Base-by-base conservation (phyloP, 116 monocot genomes). In the Papilionanthe hybrid region DNA sequence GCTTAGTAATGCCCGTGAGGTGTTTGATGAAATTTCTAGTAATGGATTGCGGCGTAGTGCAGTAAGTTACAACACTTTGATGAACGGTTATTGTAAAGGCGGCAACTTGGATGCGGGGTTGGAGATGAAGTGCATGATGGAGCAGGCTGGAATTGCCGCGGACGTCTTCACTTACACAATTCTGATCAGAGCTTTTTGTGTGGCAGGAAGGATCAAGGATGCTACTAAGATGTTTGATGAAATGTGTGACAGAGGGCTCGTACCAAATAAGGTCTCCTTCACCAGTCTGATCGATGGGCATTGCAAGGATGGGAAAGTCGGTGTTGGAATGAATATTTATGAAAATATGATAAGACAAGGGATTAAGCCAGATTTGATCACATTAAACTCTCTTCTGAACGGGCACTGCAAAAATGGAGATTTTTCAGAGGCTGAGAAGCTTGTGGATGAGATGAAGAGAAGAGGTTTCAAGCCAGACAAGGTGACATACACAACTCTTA, bases 11-110 rank as follows among this genome's bases (percentile, higher is more conserved):
- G 95, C 91, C 0, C 82, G 41, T 15, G 7, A 37, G 43, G 41
- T 93, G 47, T 93, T 93, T 56, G 85, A 87, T 57, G 85, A 86
- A 75, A 89, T 92, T 53, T 6, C 75, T 2, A 84, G 1, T 17
- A 15, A 58, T 20, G 82, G 89, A 0, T 63, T 43, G 15, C 65
- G 72, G 25, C 89, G 85, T 3, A 89, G 79, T 27, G 89, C 78
- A 12, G 93, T 88, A 22, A 93, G 85, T 79, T 93, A 91, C 63
- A 95, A 95, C 77, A 95, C 95, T n/a, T 65, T 95, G 44, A 88
- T 95, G 72, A 89, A 86, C 42, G 91, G 95, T 42, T 86, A 88
- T 53, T 91, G 89, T 74, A 91, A 86, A 78, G 12, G 32, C 17
- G 91, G 93, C 0, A 74, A 90, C 32, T 79, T 88, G 79, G 88